Base-by-base conservation (phyloP, 2,329 filamentous ascomycete species). In the Microdochium trichocladiopsis region DNA sequence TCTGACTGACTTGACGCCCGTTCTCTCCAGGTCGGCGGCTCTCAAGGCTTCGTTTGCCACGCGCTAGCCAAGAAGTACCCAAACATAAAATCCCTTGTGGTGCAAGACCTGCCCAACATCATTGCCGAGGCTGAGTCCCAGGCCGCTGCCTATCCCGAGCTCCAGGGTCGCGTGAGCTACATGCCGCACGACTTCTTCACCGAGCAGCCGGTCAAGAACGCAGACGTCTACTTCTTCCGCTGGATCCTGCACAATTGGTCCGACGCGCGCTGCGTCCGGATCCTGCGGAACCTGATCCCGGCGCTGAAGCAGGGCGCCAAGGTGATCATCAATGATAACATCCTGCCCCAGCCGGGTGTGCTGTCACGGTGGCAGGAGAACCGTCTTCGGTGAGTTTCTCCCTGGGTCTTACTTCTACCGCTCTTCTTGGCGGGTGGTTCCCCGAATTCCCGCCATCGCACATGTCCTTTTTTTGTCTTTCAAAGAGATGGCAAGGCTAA, bases 231-330 rank as follows among this genome's bases (percentile, higher is more conserved):
- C 60, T 64, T 76, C 51, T 63, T 78, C 51, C 70, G 72, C 18
- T 66, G 67, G 60, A 73, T 78, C 49, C 61, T 79, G 25, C 75
- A 78, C 57, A 72, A 76, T 60, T 76, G 73, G 71, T 67, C 73
- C 0, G 70, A 76, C 24, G 63, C 65, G n/a, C 63, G 71, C 48
- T 60, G 59, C 1, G 56, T 66, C 16, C 56, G 57, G 33, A 72
- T 74, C 43, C 59, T 68, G 6, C 62, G 61, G 25, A 66, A 61
- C 11, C 56, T 76, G 21, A 56, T 71, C 0, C 71, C 72, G 0
- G 66, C 72, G 25, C 54, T 77, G 52, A 67, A 73, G 56, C 61
- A 69, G 10, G 64, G 74, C 36, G 63, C 69, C 16, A 57, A 66
- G 31, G 61, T 79, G 25, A 22, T 62, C 33, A 51, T 61, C 36